phyloP scores from a whole-genome alignment of 1,284 basidiomycete genomes.

The Cryptococcus sp. region DNA sequence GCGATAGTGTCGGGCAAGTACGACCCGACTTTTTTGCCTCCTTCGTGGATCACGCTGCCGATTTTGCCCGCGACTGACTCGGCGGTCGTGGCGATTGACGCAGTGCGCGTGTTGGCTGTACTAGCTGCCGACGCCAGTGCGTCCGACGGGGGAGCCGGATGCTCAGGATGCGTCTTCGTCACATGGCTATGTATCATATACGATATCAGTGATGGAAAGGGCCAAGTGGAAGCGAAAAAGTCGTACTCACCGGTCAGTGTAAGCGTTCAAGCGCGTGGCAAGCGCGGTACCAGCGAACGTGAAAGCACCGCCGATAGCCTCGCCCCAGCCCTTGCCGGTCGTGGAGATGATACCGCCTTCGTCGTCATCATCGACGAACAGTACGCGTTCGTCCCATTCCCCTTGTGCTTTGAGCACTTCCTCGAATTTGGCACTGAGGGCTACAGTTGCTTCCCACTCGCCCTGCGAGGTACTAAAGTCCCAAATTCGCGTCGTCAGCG shows the following conservation, averaged over 20 bases:
- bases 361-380: constrained; percentile 52
- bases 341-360: constrained; percentile 34
- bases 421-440: constrained; percentile 37
- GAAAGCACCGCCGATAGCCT: constrained; percentile 40
- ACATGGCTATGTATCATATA: constrained; percentile 25
- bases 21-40: constrained; percentile 29
- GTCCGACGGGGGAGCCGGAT: constrained; percentile 26
- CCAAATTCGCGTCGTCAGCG: constrained; percentile 1
- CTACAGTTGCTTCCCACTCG: constrained; percentile 48
- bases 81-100: constrained; percentile 29
- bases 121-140: constrained; percentile 14
- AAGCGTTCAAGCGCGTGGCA: constrained; percentile 27
- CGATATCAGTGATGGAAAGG: neutral
- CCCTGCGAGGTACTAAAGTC: constrained; percentile 33
- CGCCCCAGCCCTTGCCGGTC: constrained; percentile 41
- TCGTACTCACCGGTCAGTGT: constrained; percentile 38
- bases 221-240: neutral
- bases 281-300: constrained; percentile 33
- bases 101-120: constrained; percentile 17
- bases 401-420: constrained; percentile 36
- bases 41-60: constrained; percentile 35
- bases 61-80: constrained; percentile 25
- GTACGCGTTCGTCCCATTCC: constrained; percentile 45
- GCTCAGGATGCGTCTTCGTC: constrained; percentile 26
- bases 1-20: constrained; percentile 30